These are phyloP conservation scores for Ophiostoma populinum DNA, from an alignment of 2,329 filamentous ascomycete species.

Conservation along the genomic window DNA sequence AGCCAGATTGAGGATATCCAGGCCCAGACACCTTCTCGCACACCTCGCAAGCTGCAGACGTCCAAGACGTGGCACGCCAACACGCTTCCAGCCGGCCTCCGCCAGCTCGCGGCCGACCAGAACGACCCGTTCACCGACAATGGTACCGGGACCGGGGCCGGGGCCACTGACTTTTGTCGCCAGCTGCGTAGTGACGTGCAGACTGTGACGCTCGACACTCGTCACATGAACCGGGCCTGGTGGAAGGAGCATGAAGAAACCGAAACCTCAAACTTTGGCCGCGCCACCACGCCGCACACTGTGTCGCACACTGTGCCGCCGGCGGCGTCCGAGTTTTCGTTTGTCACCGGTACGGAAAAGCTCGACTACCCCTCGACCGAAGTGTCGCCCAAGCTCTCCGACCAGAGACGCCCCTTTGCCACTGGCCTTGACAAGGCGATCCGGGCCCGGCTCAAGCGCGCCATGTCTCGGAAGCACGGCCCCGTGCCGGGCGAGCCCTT, in stretches of 20 bases:
- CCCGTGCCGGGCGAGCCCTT: no score
- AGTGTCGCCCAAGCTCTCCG: no score
- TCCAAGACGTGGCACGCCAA: conserved; percentile 5
- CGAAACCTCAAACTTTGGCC: no score
- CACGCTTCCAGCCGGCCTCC: no score
- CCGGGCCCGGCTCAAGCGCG: conserved; percentile 6
- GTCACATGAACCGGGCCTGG: not conserved
- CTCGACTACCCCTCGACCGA: not conserved
- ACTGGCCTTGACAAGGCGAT: conserved; percentile 7
- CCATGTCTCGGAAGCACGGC: conserved; percentile 2
- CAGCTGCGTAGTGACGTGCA: not conserved
- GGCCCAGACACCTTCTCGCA: not conserved
- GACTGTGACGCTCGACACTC: not conserved
- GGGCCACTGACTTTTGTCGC: not conserved
- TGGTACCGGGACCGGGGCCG: no score
- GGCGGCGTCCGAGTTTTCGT: no score
- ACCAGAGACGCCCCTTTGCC: not conserved
- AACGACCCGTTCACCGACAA: no score
- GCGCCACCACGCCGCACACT: no score
- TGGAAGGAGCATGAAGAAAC: not conserved
- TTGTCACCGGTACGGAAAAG: not conserved
- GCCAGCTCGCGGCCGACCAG: no score
- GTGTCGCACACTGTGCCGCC: no score
- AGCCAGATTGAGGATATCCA: not conserved
- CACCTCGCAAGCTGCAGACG: not conserved